phyloP scores from a whole-genome alignment of 768 basidiomycete genomes.

The Serendipita vermifera region DNA sequence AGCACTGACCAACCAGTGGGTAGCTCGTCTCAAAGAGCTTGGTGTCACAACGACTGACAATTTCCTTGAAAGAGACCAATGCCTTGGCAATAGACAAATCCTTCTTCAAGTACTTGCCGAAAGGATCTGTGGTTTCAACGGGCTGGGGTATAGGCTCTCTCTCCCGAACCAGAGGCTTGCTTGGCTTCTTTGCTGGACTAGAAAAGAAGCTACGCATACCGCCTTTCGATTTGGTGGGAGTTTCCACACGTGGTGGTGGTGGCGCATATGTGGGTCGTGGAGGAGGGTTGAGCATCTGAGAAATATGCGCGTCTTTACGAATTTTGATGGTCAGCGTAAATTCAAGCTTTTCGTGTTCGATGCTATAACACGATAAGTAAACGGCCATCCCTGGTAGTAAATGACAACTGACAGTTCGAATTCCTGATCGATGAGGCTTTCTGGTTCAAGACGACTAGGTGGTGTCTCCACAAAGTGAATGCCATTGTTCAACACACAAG shows the following conservation, averaged over 20 bases:
- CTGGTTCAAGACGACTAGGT: constrained; percentile 43
- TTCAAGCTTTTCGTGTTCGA: constrained; percentile 89
- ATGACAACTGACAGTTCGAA: constrained; percentile 63
- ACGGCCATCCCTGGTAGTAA: not conserved
- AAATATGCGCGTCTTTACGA: constrained; percentile 73
- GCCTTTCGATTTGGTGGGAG: constrained; percentile 40
- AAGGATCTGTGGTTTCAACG: constrained; percentile 35
- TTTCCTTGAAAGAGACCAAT: constrained; percentile 79
- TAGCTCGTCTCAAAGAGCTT: constrained; percentile 71
- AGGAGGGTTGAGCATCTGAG: constrained; percentile 31
- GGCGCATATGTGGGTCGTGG: constrained; percentile 22
- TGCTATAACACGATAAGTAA: constrained; percentile 31
- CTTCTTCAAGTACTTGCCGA: constrained; percentile 69
- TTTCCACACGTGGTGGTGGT: constrained; percentile 28
- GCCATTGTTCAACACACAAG: constrained; percentile 88
- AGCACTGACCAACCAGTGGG: constrained; percentile 67
- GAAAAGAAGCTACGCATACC: constrained; percentile 65
- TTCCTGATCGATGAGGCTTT: constrained; percentile 68
- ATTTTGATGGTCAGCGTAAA: constrained; percentile 86
- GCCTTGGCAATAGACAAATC: constrained; percentile 83
- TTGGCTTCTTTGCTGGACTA: constrained; percentile 55
- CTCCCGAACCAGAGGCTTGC: constrained; percentile 32
- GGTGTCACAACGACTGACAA: constrained; percentile 71
- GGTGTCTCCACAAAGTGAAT: constrained; percentile 93
- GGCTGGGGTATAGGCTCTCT: constrained; percentile 18